phyloP scores from a whole-genome alignment of 73 alveolate species.

The Stentor coeruleus region DNA sequence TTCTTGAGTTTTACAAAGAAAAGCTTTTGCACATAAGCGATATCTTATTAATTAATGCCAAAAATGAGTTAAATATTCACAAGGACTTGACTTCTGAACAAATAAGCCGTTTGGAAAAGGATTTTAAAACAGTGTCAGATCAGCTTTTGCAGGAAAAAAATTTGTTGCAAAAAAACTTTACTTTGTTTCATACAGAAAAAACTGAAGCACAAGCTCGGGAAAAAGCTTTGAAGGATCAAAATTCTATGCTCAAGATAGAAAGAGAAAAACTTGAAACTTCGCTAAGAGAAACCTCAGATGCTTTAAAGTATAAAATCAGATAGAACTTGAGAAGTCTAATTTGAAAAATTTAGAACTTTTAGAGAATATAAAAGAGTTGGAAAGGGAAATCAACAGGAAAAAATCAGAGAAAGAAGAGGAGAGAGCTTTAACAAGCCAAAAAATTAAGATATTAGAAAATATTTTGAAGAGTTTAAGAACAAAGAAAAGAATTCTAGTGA shows the following conservation, averaged over 20 bases:
- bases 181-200: constrained; percentile 60
- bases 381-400: constrained; percentile 52
- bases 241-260: constrained; percentile 54
- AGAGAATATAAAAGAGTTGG: constrained; percentile 62
- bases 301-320: constrained; percentile 43
- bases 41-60: constrained; percentile 43
- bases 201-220: constrained; percentile 70
- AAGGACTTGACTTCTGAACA: constrained; percentile 49
- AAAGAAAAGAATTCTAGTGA: constrained; percentile 44
- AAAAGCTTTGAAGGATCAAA: constrained; percentile 61
- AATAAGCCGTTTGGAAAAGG: constrained; percentile 61
- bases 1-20: constrained; percentile 22
- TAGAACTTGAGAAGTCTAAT: constrained; percentile 44
- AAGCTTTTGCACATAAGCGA: constrained; percentile 29
- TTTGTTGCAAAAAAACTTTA: constrained; percentile 36
- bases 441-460: constrained; percentile 62
- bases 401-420: constrained; percentile 77
- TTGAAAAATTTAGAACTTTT: constrained; percentile 43
- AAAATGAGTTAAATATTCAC: constrained; percentile 58
- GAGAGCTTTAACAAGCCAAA: constrained; percentile 69
- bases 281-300: constrained; percentile 53
- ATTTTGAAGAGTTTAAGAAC: constrained; percentile 30
- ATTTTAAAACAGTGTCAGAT: constrained; percentile 56
- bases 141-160: constrained; percentile 50
- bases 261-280: constrained; percentile 60